Conservation (phyloP, 2,329 filamentous ascomycete genomes). For the Dendryphion nanum region DNA sequence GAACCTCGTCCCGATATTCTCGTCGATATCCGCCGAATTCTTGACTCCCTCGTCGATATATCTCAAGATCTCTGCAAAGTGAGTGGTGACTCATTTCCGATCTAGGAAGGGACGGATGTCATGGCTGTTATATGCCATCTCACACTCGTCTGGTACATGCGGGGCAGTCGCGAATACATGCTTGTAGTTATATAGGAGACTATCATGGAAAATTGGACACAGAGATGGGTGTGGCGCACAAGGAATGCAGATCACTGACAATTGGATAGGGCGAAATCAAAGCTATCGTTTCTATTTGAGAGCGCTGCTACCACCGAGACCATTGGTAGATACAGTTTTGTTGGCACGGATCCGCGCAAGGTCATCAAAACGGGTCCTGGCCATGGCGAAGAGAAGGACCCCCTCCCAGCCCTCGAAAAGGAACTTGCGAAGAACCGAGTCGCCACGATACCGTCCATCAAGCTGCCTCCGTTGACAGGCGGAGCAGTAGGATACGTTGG, state of each 20-base stretch:
- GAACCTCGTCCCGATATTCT: slow-evolving; percentile 79
- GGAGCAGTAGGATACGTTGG: slow-evolving; percentile 96
- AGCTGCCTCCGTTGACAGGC: slow-evolving; percentile 81
- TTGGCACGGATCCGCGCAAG: slow-evolving; percentile 77
- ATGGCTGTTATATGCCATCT: no score
- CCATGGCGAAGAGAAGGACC: slow-evolving; percentile 80
- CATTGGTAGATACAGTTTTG: slow-evolving; percentile 92
- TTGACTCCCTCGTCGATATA: slow-evolving; percentile 95
- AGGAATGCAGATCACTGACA: slow-evolving; percentile 6
- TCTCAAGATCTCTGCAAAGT: slow-evolving; percentile 80
- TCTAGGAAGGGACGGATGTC: no score
- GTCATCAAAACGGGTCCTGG: slow-evolving; percentile 84
- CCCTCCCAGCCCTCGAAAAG: slow-evolving; percentile 75
- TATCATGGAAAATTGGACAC: no score
- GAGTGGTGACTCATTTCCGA: slow-evolving; percentile 41
- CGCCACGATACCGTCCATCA: slow-evolving; percentile 76
- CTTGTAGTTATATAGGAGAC: no score
- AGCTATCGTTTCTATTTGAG: slow-evolving; percentile 92
- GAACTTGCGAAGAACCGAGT: slow-evolving; percentile 79
- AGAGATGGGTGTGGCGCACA: no score
- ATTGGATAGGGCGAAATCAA: slow-evolving; percentile 56
- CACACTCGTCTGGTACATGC: no score
- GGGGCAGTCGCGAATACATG: no score
- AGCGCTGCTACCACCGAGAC: slow-evolving; percentile 88
- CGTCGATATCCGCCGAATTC: slow-evolving; percentile 86